phyloP scores from a whole-genome alignment of 495 filamentous ascomycete genomes.

The Annulohypoxylon stygium region DNA sequence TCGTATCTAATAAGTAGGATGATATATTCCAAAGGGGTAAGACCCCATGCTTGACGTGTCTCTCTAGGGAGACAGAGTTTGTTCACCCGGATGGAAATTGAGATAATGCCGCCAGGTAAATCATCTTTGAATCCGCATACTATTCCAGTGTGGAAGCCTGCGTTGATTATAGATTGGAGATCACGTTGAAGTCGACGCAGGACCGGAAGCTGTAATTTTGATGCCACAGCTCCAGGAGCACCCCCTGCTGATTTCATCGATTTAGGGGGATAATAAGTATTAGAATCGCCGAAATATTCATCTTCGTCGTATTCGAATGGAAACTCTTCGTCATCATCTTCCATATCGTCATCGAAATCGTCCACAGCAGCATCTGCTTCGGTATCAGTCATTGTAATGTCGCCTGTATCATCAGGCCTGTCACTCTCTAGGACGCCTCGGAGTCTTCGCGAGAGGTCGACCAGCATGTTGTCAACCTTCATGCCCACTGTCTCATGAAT shows the following conservation, averaged over 20 bases:
- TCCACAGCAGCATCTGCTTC: constrained; percentile 46
- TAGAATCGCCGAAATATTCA: constrained; percentile 27
- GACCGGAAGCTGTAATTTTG: constrained; percentile 13
- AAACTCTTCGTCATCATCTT: constrained; percentile 50
- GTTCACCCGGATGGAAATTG: constrained; percentile 73
- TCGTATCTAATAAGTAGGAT: constrained; percentile 80
- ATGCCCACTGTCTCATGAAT: constrained; percentile 33
- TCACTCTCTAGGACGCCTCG: constrained; percentile 44
- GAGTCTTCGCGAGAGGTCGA: constrained; percentile 42
- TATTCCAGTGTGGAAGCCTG: constrained; percentile 82
- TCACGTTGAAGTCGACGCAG: constrained; percentile 69
- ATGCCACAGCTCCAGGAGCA: background rate
- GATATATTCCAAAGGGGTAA: constrained; percentile 76
- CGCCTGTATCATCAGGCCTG: constrained; percentile 53
- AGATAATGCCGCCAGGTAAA: constrained; percentile 63
- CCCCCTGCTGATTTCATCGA: background rate
- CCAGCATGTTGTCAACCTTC: constrained; percentile 48
- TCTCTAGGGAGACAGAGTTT: constrained; percentile 84
- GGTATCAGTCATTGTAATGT: constrained; percentile 48
- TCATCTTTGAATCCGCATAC: constrained; percentile 63
- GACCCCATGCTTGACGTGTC: constrained; percentile 80
- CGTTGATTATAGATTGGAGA: constrained; percentile 68
- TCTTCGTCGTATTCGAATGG: constrained; percentile 24
- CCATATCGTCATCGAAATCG: constrained; percentile 20
- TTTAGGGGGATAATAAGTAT: background rate